phyloP scores from a whole-genome alignment of 2,329 filamentous ascomycete species.

The Venturia aucupariae region DNA sequence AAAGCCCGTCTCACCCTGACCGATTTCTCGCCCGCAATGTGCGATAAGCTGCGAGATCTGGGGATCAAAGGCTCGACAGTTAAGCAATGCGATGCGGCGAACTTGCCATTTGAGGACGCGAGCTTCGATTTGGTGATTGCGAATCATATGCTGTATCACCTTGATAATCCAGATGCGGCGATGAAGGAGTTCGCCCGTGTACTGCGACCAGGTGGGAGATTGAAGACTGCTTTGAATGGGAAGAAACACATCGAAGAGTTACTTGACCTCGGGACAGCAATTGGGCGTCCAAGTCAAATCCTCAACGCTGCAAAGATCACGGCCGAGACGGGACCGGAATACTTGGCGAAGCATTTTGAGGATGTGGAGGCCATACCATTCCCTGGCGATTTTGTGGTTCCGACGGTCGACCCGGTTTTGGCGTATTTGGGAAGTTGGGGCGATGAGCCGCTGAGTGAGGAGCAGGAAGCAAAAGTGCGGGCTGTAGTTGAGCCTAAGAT shows the following conservation, averaged over 20 bases:
- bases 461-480: neutral
- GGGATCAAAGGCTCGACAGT: conserved; percentile 14
- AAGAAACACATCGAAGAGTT: conserved; percentile 14
- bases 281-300: conserved; percentile 2
- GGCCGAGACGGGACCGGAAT: neutral
- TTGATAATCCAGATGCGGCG: conserved; percentile 15
- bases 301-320: neutral
- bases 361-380: neutral
- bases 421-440: conserved; percentile 1
- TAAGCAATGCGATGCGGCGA: conserved; percentile 15
- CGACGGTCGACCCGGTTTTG: conserved; percentile 4
- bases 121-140: conserved; percentile 17
- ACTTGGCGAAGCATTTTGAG: neutral
- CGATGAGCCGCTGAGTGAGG: conserved; percentile 5
- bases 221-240: conserved; percentile 16
- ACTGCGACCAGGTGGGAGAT: conserved; percentile 15
- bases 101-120: conserved; percentile 15
- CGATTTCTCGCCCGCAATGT: conserved; percentile 18
- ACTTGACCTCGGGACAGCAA: neutral
- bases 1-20: conserved; percentile 15
- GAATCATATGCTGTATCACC: conserved; percentile 18
- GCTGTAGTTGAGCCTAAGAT: conserved; percentile 1
- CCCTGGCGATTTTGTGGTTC: conserved; percentile 9
- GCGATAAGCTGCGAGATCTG: conserved; percentile 14
- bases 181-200: conserved; percentile 17